Evolutionary conservation across 768 basidiomycete genomes (phyloP).

Genomic region (Hydnum rufescens): DNA sequence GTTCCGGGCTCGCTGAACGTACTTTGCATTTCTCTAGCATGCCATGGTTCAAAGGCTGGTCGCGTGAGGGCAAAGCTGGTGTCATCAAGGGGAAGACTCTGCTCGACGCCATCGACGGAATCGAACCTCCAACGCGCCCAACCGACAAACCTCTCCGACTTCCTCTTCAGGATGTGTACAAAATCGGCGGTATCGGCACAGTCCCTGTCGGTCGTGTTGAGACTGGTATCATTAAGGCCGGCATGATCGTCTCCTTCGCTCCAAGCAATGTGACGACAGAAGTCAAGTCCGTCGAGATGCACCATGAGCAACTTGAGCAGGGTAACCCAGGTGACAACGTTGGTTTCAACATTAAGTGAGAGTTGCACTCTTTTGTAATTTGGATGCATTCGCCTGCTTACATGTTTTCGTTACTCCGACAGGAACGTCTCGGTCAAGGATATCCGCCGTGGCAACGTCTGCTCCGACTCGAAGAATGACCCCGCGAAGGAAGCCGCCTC

Average conservation of each 20-base stretch:
- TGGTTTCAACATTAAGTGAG: slow-evolving; percentile 92
- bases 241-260: slow-evolving; percentile 96
- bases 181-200: slow-evolving; percentile 99
- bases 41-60: slow-evolving; percentile 99
- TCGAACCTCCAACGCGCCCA: slow-evolving; percentile 91
- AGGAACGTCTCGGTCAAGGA: slow-evolving; percentile 99
- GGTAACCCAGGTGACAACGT: slow-evolving; percentile 98
- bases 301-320: slow-evolving; percentile 91
- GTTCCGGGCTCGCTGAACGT: not conserved
- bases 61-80: slow-evolving; percentile 88
- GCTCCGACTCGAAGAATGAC: slow-evolving; percentile 99
- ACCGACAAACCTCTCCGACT: slow-evolving; percentile 99
- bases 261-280: slow-evolving; percentile 98
- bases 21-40: slow-evolving; percentile 34
- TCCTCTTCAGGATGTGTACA: slow-evolving; percentile 99
- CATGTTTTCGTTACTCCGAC: slow-evolving; percentile 3
- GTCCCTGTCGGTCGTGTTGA: slow-evolving; percentile 99
- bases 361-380: slow-evolving; percentile 14
- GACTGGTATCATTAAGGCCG: slow-evolving; percentile 99
- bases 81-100: slow-evolving; percentile 95
- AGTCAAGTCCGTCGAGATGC: slow-evolving; percentile 99
- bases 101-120: slow-evolving; percentile 98
- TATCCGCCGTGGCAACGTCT: slow-evolving; percentile 98
- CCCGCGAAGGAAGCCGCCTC: slow-evolving; percentile 98
- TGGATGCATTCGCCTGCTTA: not conserved